Base-by-base conservation (phyloP, 78 protist genomes). In the Dictyostelium discoideum region DNA sequence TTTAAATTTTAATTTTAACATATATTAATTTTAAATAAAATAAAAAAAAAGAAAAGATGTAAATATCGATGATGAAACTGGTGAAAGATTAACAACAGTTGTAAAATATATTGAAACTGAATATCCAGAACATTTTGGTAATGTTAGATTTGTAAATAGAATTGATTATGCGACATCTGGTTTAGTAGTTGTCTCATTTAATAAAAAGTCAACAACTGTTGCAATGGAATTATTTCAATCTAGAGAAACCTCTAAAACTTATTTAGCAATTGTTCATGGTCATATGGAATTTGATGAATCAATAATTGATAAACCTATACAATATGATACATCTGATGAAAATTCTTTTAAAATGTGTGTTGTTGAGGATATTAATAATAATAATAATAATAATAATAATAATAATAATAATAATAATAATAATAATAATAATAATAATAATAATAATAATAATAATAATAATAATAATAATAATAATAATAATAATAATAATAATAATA, bases 91-190 rank as follows among this genome's bases (percentile, higher is more conserved):
- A 11, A 5, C 26, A 65, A 88, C 93, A 50, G 85, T 88, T 16
- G 8, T 57, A 29, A 88, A 88, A 18, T 67, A 65, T 80, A 13
- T 88, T 18, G 86, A 60, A 20, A 29, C 46, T 16, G n/a, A 13
- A 20, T 80, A 65, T 73, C 93, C 85, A 26, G 93, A 88, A 63
- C 0, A 26, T 5, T 5, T 37, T 16, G 86, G 86, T 6, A 22
- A 40, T 8, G 44, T 80, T 78, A 63, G 93, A 67, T 88, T 88
- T 42, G 93, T 80, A 14, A 88, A 88, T 88, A 26, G 93, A 67
- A 80, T 88, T 10, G 93, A 88, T 26, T 88, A 88, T 88, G 93
- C 93, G 24, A 88, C 93, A 20, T 65, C 83, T 8, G 93, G 93
- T 5, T 67, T 88, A 20, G 93, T 88, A 0, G 16, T 88, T 16